phyloP scores from a whole-genome alignment of 352 stramenopile genomes.

The Globisporangium apiculatum region DNA sequence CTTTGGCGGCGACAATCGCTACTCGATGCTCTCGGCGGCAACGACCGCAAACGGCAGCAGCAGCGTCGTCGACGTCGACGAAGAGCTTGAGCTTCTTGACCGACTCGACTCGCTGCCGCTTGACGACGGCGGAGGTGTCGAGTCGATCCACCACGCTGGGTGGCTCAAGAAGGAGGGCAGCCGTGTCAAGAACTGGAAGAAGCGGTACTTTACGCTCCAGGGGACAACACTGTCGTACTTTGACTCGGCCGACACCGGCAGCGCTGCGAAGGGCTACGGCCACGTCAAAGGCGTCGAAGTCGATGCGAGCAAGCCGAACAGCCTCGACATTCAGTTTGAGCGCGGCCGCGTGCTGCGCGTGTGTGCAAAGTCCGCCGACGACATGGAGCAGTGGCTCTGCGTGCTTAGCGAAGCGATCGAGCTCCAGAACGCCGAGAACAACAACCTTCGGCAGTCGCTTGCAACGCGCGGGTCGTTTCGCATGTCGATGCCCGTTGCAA shows the following conservation, averaged over 20 bases:
- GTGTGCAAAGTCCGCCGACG: constrained; percentile 40
- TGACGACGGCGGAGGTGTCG: constrained; percentile 30
- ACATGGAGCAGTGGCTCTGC: constrained; percentile 74
- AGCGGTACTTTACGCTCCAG: constrained; percentile 69
- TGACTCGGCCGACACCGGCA: constrained; percentile 66
- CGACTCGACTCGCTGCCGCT: constrained; percentile 48
- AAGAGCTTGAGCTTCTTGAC: constrained; percentile 46
- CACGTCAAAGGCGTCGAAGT: constrained; percentile 73
- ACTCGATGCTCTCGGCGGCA: constrained; percentile 34
- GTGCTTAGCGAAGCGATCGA: constrained; percentile 70
- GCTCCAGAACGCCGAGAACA: constrained; percentile 39
- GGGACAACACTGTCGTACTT: constrained; percentile 81
- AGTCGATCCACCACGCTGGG: constrained; percentile 60
- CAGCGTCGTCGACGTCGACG: constrained; percentile 35
- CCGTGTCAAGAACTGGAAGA: constrained; percentile 78
- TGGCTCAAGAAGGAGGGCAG: constrained; percentile 79
- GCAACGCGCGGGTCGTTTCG: constrained; percentile 34
- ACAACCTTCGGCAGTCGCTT: constrained; percentile 53
- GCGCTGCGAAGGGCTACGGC: constrained; percentile 71
- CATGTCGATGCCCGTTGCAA: constrained; percentile 17
- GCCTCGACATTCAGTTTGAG: constrained; percentile 74
- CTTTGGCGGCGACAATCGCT: constrained; percentile 18
- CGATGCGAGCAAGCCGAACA: constrained; percentile 43
- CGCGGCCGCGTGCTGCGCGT: constrained; percentile 71
- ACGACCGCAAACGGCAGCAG: constrained; percentile 16